Conservation (phyloP, 2,329 filamentous ascomycete species). For the Dothistroma pini region DNA sequence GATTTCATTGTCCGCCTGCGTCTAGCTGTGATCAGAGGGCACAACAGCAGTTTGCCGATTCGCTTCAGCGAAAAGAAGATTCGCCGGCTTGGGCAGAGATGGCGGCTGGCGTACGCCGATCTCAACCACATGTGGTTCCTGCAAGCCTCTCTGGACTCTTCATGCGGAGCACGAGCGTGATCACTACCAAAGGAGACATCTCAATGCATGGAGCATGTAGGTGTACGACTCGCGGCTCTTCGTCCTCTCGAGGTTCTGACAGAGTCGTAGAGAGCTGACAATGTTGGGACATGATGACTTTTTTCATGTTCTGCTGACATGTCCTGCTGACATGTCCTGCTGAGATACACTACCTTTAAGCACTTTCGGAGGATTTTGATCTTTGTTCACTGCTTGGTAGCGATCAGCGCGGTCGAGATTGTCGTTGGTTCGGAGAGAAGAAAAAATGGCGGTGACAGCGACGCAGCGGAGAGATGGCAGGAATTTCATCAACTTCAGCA, state of each 20-base stretch:
- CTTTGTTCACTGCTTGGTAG: background rate
- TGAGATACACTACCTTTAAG: background rate
- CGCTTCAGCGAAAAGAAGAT: background rate
- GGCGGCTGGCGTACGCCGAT: background rate
- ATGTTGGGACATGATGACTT: background rate
- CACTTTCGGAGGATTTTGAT: background rate
- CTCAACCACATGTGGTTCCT: background rate
- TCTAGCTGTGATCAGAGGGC: no score
- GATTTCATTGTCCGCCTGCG: no score
- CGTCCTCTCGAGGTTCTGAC: background rate
- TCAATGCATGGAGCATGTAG: background rate
- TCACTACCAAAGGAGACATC: background rate
- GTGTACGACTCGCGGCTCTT: background rate
- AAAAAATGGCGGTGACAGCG: background rate
- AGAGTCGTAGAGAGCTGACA: background rate
- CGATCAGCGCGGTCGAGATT: background rate
- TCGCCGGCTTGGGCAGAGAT: background rate
- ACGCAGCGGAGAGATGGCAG: conserved; percentile 1
- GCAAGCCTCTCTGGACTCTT: background rate
- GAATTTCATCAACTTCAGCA: conserved; percentile 22
- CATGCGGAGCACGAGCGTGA: background rate
- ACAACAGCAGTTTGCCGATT: background rate
- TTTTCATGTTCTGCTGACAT: background rate
- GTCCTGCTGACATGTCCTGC: background rate
- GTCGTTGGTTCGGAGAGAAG: background rate